Percentiles rank a stretch among this genome's conserved stretches.
phyloP scores from a whole-genome alignment of 345 rosid genomes.

The Arabis alpina region DNA sequence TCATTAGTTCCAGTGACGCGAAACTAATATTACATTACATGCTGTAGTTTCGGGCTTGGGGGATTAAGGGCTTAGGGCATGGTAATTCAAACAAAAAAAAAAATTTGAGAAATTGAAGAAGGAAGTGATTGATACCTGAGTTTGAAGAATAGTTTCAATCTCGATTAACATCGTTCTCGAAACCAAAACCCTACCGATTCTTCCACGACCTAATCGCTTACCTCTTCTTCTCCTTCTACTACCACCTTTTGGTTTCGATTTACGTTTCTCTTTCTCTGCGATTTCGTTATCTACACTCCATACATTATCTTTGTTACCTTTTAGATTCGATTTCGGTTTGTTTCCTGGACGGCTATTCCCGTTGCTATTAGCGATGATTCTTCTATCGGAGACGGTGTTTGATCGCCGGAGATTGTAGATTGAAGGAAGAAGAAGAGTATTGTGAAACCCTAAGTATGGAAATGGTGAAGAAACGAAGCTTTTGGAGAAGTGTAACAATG shows the following conservation, averaged over 20 bases:
- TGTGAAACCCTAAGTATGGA: conserved; percentile 41
- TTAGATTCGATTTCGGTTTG: conserved; percentile 45
- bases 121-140: conserved; percentile 54
- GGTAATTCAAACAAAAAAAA: too few species aligned
- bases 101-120: background rate
- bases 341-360: conserved; percentile 38
- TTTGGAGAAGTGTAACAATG: conserved; percentile 52
- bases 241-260: conserved; percentile 39
- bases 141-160: conserved; percentile 82
- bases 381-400: background rate
- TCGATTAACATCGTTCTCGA: conserved; percentile 79
- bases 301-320: conserved; percentile 69
- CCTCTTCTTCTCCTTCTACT: conserved; percentile 47
- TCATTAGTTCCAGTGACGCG: too few species aligned
- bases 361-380: conserved; percentile 41
- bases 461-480: conserved; percentile 31
- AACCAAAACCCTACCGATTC: conserved; percentile 55
- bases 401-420: conserved; percentile 18
- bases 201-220: conserved; percentile 50
- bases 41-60: too few species aligned
- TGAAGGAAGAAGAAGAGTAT: conserved; percentile 9
- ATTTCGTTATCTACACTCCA: conserved; percentile 86
- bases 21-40: too few species aligned
- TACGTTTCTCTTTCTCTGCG: conserved; percentile 50
- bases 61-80: too few species aligned